Base-by-base conservation (phyloP, 257 asterid species). In the Solanum peruvianum region DNA sequence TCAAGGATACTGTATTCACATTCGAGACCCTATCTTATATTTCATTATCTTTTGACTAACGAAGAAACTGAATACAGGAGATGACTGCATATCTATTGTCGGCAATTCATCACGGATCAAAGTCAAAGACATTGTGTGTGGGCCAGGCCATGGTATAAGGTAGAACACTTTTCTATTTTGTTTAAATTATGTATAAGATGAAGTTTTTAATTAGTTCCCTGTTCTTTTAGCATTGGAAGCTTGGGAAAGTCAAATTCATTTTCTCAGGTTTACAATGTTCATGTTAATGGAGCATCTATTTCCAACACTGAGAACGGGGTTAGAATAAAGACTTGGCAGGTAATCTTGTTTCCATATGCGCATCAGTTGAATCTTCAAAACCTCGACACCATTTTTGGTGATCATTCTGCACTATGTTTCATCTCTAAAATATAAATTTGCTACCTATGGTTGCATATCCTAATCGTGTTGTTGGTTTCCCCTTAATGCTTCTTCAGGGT, bases 321-420 rank as follows among this genome's bases (percentile, higher is more conserved):
- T 83, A 93, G 99, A 93, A 96, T 96, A 93, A 96, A 96, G 88
- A 94, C 98, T 70, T 95, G 99, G 98, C 99, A 95, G 99, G 99
- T 94, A 85, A 87, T 60, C 69, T 11, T 47, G 69, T 52, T 81
- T 49, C 20, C 14, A 49, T 47, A 81, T 81, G 20, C 1, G 6
- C 44, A 80, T 47, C 44, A 20, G 67, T 29, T 47, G 69, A 49
- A 49, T 18, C 85, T 49, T 81, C 42, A 31, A 16, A 81, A 29
- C 69, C 69, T 81, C 14, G 42, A 29, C 67, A 16, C 60, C 41
- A 47, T 16, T 47, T 47, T 77, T 77, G 64, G 25, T 18, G 64
- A 45, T 78, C 62, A 78, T 78, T 21, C 56, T 75, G 82, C 82
- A 78, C 27, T 29, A 5, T 27, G 20, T 78, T 78, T 78, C 84